phyloP scores from a whole-genome alignment of 106 monocot species.

The Dendrobium huoshanense region DNA sequence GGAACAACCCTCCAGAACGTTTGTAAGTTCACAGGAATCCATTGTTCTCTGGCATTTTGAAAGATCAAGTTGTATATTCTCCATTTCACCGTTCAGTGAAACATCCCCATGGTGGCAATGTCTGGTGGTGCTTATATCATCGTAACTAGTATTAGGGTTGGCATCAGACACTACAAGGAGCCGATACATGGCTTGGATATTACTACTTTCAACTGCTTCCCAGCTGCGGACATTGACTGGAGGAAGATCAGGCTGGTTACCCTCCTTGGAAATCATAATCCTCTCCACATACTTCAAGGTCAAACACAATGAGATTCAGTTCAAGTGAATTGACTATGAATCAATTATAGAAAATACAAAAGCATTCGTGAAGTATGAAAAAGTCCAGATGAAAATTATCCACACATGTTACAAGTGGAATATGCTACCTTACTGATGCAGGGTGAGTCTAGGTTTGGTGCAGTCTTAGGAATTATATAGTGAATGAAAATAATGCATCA shows the following conservation, averaged over 20 bases:
- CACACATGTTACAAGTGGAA: neutral
- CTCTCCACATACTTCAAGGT: slow-evolving; percentile 73
- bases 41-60: slow-evolving; percentile 42
- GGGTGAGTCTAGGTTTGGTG: neutral
- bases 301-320: neutral
- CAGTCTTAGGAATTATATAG: neutral
- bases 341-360: no score
- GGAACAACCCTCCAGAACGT: slow-evolving; percentile 72
- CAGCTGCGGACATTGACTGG: slow-evolving; percentile 27
- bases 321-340: neutral
- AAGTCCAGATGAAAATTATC: neutral
- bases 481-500: neutral
- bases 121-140: slow-evolving; percentile 28
- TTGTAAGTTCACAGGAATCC: slow-evolving; percentile 36
- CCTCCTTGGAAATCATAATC: slow-evolving; percentile 44
- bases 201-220: slow-evolving; percentile 70
- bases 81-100: slow-evolving; percentile 8
- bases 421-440: neutral
- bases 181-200: slow-evolving; percentile 54
- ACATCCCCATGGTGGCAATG: slow-evolving; percentile 25
- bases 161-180: slow-evolving; percentile 54
- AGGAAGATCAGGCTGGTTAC: slow-evolving; percentile 23
- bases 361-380: no score
- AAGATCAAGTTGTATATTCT: slow-evolving; percentile 43
- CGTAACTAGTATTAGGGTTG: slow-evolving; percentile 62